Conservation (phyloP, 192 early-diverging fungal species). For the Linnemannia elongata region DNA sequence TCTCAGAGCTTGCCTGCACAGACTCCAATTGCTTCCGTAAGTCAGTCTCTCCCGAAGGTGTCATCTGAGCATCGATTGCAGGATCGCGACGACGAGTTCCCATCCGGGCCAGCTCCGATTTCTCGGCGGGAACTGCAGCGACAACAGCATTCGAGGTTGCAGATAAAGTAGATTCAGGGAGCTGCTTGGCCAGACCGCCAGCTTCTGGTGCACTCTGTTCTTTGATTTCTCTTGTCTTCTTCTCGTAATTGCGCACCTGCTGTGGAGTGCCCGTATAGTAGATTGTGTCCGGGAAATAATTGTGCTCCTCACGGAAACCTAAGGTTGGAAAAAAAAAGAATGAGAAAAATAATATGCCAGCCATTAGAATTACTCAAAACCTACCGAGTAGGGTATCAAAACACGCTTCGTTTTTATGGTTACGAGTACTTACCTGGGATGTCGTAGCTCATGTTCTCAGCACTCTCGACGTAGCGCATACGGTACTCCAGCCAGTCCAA, state of each 20-base stretch:
- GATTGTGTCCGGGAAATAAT: background rate
- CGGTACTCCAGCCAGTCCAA: constrained; percentile 27
- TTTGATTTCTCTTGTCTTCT: background rate
- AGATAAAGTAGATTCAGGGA: background rate
- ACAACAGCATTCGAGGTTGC: background rate
- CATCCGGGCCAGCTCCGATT: background rate
- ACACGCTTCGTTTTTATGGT: too few species aligned
- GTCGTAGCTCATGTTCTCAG: constrained; percentile 25
- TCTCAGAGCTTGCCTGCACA: background rate
- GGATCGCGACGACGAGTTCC: background rate
- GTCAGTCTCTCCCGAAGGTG: background rate
- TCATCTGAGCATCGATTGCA: background rate
- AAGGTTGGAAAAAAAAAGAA: background rate
- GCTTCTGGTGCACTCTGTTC: background rate
- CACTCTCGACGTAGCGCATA: constrained; percentile 8
- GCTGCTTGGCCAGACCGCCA: background rate
- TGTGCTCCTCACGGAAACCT: background rate
- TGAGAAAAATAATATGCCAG: background rate
- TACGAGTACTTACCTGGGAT: constrained; percentile 5
- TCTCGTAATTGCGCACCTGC: background rate
- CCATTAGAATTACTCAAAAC: too few species aligned
- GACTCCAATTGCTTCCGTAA: background rate
- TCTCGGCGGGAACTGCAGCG: background rate
- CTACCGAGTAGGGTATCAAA: too few species aligned
- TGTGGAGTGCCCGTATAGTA: background rate